Base-by-base conservation (phyloP, 208 protist species). In the Leishmania major region DNA sequence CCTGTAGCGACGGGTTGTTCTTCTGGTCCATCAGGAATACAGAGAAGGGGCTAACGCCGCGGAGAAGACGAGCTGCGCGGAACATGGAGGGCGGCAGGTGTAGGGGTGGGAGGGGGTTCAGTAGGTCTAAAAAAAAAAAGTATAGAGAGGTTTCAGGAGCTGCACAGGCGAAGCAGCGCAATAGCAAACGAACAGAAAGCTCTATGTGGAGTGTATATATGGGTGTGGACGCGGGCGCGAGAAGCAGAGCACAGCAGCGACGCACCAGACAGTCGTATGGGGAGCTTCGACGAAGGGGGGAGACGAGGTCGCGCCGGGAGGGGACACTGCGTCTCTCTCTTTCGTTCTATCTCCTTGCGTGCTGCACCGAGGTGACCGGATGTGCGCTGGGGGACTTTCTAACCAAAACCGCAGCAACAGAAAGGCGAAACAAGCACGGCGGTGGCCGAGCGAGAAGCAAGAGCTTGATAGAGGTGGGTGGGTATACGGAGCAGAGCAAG, bases 1-100 rank as follows among this genome's bases (percentile, higher is more conserved):
- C 94, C 69, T 95, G 87, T 64, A 97, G 86, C 7, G 79, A 84
- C 7, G 94, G 91, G 82, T 97, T 96, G 79, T 87, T 96, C 84
- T 94, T 95, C 79, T 97, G 91, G 73, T 97, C 94, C 91, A 96
- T 97, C 79, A 97, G 81, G 67, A 97, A 97, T 53, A 97, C 80
- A 35, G 94, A 91, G 84, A 95, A 97, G 25, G 93, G 94, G 87
- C 94, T 97, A 77, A 97, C 89, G 40, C 86, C 92, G 35, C 85
- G 87, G 19, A 93, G 83, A 31, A 94, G 22, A 60, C 87, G 86
- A 28, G 80, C 85, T 19, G 87, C 79, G 70, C 94, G 92, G 53
- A 97, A 84, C 94, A 97, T 97, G 59, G 66, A 37, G 37, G 53
- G 3, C 22, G 28, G 19, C 43, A 3, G 67, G 5, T 45, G 43